Evolutionary conservation across 2,329 filamentous ascomycete species (phyloP).

Genomic region (Alternaria brassicae): DNA sequence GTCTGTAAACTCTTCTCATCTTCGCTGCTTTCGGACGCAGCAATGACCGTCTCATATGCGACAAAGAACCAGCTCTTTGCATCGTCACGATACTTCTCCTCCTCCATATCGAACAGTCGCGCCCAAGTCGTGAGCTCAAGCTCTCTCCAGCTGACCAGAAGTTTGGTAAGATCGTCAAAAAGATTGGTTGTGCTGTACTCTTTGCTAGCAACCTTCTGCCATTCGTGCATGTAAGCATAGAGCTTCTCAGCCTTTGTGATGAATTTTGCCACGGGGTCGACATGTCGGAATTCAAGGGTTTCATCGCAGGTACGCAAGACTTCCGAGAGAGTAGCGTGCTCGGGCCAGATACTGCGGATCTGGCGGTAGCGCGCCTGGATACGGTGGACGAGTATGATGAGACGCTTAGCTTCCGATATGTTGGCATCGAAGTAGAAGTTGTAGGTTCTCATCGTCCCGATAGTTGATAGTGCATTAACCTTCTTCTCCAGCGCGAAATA

Average conservation of each 20-base stretch:
- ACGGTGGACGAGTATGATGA: constrained; percentile 72
- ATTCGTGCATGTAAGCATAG: constrained; percentile 85
- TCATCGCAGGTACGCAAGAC: constrained; percentile 77
- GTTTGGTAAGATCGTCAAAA: constrained; percentile 79
- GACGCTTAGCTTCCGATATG: constrained; percentile 73
- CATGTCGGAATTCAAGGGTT: constrained; percentile 76
- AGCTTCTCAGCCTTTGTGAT: constrained; percentile 88
- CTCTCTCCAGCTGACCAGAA: constrained; percentile 87
- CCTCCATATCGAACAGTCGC: constrained; percentile 84
- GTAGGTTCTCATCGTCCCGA: constrained; percentile 58
- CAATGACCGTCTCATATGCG: constrained; percentile 88
- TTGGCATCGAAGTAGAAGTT: constrained; percentile 93
- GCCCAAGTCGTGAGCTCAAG: constrained; percentile 93
- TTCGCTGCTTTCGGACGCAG: constrained; percentile 71
- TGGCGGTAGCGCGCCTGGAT: constrained; percentile 75
- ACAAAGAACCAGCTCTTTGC: constrained; percentile 96
- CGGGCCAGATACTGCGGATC: constrained; percentile 69
- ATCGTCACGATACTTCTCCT: constrained; percentile 74
- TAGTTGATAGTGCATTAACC: constrained; percentile 50
- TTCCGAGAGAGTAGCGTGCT: constrained; percentile 81
- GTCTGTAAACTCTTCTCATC: constrained; percentile 64
- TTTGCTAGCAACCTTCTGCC: constrained; percentile 90
- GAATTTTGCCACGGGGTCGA: constrained; percentile 84
- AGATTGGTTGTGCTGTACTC: constrained; percentile 73
- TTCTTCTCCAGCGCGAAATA: constrained; percentile 71